These are phyloP conservation scores for Canavalia ensiformis DNA, from an alignment of 306 rosid species.

Conservation along the genomic window DNA sequence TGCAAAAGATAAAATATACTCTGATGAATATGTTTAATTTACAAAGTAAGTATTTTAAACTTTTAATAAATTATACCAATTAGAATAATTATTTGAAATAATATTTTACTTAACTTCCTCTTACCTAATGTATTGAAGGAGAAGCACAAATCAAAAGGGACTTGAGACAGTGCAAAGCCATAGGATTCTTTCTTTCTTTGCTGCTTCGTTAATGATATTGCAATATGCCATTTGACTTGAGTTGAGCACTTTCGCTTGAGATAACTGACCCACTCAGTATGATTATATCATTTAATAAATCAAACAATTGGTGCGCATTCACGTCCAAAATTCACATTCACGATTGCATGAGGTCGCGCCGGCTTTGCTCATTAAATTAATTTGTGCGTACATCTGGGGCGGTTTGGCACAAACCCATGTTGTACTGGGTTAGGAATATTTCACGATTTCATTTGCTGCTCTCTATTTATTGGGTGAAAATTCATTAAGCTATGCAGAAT, in stretches of 20 bases:
- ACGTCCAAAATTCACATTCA: conserved; percentile 1
- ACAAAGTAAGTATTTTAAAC: too few relatives aligned
- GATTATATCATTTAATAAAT: conserved; percentile 4
- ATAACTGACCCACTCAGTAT: conserved; percentile 25
- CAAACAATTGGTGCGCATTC: conserved; percentile 1
- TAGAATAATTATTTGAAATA: too few relatives aligned
- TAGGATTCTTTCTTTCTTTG: background rate
- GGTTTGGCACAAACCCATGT: conserved; percentile 42
- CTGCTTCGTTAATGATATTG: conserved; percentile 33
- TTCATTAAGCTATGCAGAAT: background rate
- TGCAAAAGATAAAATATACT: too few relatives aligned
- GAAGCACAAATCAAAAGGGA: background rate
- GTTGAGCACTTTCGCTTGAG: conserved; percentile 14
- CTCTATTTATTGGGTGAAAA: background rate
- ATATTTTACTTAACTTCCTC: too few relatives aligned
- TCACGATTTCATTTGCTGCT: conserved; percentile 18
- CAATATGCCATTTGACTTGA: conserved; percentile 50
- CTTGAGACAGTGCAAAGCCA: background rate
- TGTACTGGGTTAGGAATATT: conserved; percentile 30
- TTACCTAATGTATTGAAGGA: background rate
- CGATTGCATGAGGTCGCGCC: conserved; percentile 27
- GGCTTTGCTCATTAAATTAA: conserved; percentile 26
- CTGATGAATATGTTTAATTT: too few relatives aligned
- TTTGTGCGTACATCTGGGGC: background rate
- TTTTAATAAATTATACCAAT: too few relatives aligned